phyloP scores from a whole-genome alignment of 257 asterid genomes.

The Echites panduratus region DNA sequence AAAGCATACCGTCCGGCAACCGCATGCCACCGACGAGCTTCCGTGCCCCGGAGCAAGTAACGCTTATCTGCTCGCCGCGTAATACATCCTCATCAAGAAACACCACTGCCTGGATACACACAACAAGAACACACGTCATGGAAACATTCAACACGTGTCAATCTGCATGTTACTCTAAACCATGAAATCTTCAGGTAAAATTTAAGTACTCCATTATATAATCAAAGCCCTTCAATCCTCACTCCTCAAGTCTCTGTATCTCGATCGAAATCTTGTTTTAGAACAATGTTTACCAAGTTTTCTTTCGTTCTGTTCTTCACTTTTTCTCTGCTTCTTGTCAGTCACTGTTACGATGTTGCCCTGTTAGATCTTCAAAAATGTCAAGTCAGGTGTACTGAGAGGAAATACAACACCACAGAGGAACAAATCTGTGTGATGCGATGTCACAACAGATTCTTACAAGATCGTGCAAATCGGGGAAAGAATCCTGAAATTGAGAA shows the following conservation, averaged over 20 bases:
- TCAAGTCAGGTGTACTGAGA: constrained; percentile 3
- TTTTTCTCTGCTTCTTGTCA: constrained; percentile 17
- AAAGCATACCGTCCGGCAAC: too few species aligned
- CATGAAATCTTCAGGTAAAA: background rate
- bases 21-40: too few species aligned
- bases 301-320: constrained; percentile 15
- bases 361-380: constrained; percentile 18
- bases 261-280: too few species aligned
- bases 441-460: constrained; percentile 17
- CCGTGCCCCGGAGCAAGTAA: too few species aligned
- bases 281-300: constrained; percentile 2
- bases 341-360: constrained; percentile 14
- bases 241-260: too few species aligned
- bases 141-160: constrained; percentile 16
- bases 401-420: constrained; percentile 6
- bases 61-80: too few species aligned
- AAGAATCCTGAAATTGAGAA: constrained; percentile 6
- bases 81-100: too few species aligned
- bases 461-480: background rate
- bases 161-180: constrained; percentile 17
- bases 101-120: background rate
- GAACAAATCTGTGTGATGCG: background rate
- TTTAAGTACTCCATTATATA: background rate
- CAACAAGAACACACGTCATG: background rate
- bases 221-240: background rate